Conservation (phyloP, 2,329 filamentous ascomycete genomes). For the Aspergillus sp. region DNA sequence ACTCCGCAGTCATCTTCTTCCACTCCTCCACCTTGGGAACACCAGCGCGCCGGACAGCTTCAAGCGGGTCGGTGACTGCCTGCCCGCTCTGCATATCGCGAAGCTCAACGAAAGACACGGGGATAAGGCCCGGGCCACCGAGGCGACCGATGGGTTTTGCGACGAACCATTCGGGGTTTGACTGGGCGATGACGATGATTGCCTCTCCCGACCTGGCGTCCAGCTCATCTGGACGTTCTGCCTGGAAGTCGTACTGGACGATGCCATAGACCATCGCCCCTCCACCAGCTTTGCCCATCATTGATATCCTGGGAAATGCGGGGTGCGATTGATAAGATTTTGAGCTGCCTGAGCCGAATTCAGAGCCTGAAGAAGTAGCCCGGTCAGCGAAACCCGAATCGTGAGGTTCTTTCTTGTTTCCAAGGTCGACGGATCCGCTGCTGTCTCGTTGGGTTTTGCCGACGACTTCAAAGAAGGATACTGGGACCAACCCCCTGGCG, state of each 20-base stretch:
- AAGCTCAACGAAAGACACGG: conserved; percentile 95
- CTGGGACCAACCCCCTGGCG: conserved; percentile 87
- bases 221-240: conserved; percentile 91
- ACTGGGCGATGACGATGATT: conserved; percentile 97
- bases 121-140: conserved; percentile 93
- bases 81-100: conserved; percentile 87
- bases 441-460: conserved; percentile 92
- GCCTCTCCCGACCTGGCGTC: conserved; percentile 94
- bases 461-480: conserved; percentile 87
- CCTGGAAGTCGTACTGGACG: conserved; percentile 95
- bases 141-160: conserved; percentile 97
- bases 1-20: conserved; percentile 99
- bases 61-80: conserved; percentile 76
- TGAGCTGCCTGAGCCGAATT: conserved; percentile 22
- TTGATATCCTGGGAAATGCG: conserved; percentile 43
- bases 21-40: conserved; percentile 96
- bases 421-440: conserved; percentile 61
- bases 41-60: conserved; percentile 82
- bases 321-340: conserved; percentile 20
- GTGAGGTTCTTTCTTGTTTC: conserved; percentile 65
- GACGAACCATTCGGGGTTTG: conserved; percentile 98
- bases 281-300: conserved; percentile 58
- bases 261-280: conserved; percentile 89
- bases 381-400: conserved; percentile 83
- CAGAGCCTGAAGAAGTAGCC: conserved; percentile 33